Evolutionary conservation across 1,284 basidiomycete genomes (phyloP).

Genomic region (Pisolithus thermaeus): DNA sequence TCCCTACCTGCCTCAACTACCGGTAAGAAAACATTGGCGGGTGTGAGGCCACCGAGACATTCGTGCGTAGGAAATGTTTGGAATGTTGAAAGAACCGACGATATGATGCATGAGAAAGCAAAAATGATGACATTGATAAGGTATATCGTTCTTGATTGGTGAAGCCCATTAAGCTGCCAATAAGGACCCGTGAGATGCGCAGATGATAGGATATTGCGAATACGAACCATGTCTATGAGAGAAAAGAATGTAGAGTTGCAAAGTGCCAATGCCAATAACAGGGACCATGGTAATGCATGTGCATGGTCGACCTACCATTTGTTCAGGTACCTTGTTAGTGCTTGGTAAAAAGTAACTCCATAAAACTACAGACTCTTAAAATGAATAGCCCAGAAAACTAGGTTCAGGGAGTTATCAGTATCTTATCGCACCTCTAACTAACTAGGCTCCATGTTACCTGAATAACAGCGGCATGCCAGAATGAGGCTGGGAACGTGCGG

Average conservation of each 20-base stretch:
- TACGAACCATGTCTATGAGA: constrained; percentile 21
- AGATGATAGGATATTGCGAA: not conserved
- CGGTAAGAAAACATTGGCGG: constrained; percentile 5
- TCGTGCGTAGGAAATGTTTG: constrained; percentile 3
- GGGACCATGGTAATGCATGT: constrained; percentile 1
- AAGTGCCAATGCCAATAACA: constrained; percentile 15
- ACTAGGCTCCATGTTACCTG: constrained; percentile 13
- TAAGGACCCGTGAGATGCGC: constrained; percentile 1
- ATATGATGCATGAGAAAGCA: constrained; percentile 13
- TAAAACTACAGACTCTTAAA: not conserved
- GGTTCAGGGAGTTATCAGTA: not conserved
- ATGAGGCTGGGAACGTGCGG: constrained; percentile 10
- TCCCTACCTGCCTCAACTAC: constrained; percentile 14
- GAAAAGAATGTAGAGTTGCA: constrained; percentile 15
- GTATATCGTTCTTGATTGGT: constrained; percentile 12
- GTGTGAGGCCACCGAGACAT: constrained; percentile 4
- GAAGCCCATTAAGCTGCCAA: constrained; percentile 16
- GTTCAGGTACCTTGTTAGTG: not conserved
- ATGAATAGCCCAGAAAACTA: constrained; percentile 23
- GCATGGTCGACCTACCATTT: constrained; percentile 8
- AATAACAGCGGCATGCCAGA: constrained; percentile 20
- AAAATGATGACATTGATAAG: constrained; percentile 20
- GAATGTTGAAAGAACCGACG: constrained; percentile 10
- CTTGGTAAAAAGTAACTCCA: not conserved
- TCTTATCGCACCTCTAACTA: not conserved